Evolutionary conservation across 2,329 filamentous ascomycete species (phyloP), one percentile per base, ranked within the genome.

Genomic region (Cladosporium sp.): DNA sequence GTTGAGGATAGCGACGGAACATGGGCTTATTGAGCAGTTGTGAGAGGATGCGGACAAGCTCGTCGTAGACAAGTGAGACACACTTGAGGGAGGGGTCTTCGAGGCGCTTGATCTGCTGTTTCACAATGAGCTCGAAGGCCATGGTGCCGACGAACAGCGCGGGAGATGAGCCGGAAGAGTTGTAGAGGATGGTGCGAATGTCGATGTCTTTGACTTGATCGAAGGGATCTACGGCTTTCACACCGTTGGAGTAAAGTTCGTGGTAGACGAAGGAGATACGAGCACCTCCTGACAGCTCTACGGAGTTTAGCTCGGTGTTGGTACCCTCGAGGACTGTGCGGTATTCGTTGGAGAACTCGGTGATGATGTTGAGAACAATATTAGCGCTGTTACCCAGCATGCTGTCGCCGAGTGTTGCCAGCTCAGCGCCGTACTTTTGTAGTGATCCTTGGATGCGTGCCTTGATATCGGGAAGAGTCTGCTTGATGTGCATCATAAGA

Each of bases 401-500:
- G 12, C 92, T 97, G 62, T 96, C 93, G 20, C 95, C 94, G 12
- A 99, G 82, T 61, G 87, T 85, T 57, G 84, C 79, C 20, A 99
- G 82, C 74, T 99, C 94, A 40, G 85, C 76, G 3, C 84, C 80
- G 75, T 99, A 99, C 73, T 99, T 99, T 71, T 92, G 88, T 60
- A 99, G 80, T 13, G 93, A 97, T 65, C 90, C 89, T n/a, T 89
- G 84, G 67, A 99, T 99, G 62, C 95, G 89, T 13, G 90, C 91
- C 79, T 99, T 99, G 80, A 99, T 99, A 71, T 99, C 94, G 39
- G 94, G 94, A 13, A 99, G 83, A 1, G 94, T 99, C 79, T 99
- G 93, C 78, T 99, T 99, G 80, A 99, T 99, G 80, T 99, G 94
- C 94, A 99, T 99, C 93, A 99, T 97, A 66, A 99, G 83, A 71